Evolutionary conservation across 1,284 basidiomycete species (phyloP).

Genomic region (Moesziomyces globuligerus): DNA sequence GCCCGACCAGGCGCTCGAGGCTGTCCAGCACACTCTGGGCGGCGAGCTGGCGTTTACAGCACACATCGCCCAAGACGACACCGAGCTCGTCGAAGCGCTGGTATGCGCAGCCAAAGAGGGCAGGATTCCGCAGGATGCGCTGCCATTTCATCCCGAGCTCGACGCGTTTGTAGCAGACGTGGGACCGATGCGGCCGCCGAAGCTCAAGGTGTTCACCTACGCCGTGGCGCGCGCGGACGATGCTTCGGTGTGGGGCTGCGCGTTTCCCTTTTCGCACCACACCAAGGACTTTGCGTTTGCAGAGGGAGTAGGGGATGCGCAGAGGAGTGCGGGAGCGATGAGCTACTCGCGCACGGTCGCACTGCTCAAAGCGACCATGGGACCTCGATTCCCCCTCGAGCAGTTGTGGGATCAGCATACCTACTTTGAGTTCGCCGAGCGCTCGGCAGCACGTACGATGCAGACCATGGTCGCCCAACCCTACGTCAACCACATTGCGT

Average conservation of each 20-base stretch:
- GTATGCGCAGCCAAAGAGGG: slow-evolving; percentile 22
- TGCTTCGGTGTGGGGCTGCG: slow-evolving; percentile 26
- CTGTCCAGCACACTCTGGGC: neutral
- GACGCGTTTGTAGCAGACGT: slow-evolving; percentile 13
- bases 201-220: slow-evolving; percentile 26
- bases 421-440: slow-evolving; percentile 32
- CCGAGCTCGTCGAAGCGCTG: slow-evolving; percentile 5
- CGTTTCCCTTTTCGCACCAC: slow-evolving; percentile 35
- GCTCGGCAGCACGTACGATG: slow-evolving; percentile 35
- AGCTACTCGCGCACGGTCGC: slow-evolving; percentile 31
- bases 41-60: slow-evolving; percentile 11
- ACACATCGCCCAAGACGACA: slow-evolving; percentile 15
- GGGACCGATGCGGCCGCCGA: slow-evolving; percentile 16
- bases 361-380: slow-evolving; percentile 25
- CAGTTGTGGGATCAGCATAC: slow-evolving; percentile 44
- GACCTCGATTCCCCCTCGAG: slow-evolving; percentile 34
- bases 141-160: slow-evolving; percentile 36
- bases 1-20: slow-evolving; percentile 5
- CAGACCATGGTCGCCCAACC: slow-evolving; percentile 34
- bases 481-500: slow-evolving; percentile 38
- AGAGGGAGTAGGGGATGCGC: neutral
- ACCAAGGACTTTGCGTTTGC: slow-evolving; percentile 30
- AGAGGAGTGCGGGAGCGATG: slow-evolving; percentile 30
- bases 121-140: slow-evolving; percentile 9
- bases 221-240: slow-evolving; percentile 3